Evolutionary conservation across 495 filamentous ascomycete species (phyloP).

Genomic region (Penicillium argentinense): DNA sequence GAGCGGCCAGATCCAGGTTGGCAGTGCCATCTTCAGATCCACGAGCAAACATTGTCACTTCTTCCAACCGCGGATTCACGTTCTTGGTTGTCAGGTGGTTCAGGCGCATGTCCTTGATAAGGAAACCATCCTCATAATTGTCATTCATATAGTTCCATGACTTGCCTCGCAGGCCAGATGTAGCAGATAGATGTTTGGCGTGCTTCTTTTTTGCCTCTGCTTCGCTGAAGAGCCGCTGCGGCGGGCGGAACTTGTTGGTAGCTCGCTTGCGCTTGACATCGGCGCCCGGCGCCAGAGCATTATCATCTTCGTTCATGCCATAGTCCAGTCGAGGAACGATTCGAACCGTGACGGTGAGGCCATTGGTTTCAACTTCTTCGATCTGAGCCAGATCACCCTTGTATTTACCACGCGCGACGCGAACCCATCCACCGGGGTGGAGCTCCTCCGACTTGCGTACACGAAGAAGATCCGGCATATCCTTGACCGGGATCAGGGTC

Average conservation of each 20-base stretch:
- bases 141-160: constrained; percentile 82
- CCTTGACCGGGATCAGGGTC: constrained; percentile 88
- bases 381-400: constrained; percentile 89
- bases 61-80: constrained; percentile 91
- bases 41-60: constrained; percentile 90
- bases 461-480: constrained; percentile 94
- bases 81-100: constrained; percentile 78
- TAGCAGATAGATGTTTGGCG: constrained; percentile 62
- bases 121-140: constrained; percentile 88
- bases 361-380: constrained; percentile 89
- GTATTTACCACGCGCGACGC: constrained; percentile 82
- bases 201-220: constrained; percentile 88
- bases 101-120: constrained; percentile 91
- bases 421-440: constrained; percentile 86
- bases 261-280: constrained; percentile 76
- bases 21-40: constrained; percentile 88
- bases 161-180: constrained; percentile 60
- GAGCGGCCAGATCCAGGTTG: constrained; percentile 85
- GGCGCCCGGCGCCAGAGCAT: constrained; percentile 47
- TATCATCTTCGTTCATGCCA: constrained; percentile 75
- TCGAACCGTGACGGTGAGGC: constrained; percentile 79
- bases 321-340: constrained; percentile 93
- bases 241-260: constrained; percentile 62
- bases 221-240: constrained; percentile 91
- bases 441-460: constrained; percentile 84